phyloP scores from a whole-genome alignment of 1,284 basidiomycete genomes.

The Austropuccinia psidii region DNA sequence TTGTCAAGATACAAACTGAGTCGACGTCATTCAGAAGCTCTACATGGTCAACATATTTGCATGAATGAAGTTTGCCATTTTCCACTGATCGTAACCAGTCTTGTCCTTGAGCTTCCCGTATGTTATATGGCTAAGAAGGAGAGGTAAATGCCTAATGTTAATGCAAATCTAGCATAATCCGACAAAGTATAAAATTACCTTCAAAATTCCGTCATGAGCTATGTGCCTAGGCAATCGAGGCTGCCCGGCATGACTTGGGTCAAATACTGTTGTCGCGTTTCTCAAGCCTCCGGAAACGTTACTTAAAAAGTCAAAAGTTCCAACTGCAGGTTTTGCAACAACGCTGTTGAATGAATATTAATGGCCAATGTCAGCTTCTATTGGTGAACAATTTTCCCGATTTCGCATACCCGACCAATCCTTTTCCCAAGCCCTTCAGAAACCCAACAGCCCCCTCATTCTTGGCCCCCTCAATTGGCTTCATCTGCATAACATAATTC shows the following conservation, averaged over 20 bases:
- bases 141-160: neutral
- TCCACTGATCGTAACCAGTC: slow-evolving; percentile 91
- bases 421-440: slow-evolving; percentile 96
- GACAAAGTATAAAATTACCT: slow-evolving; percentile 61
- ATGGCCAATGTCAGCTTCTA: slow-evolving; percentile 40
- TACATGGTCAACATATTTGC: slow-evolving; percentile 85
- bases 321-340: slow-evolving; percentile 93
- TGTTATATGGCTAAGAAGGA: slow-evolving; percentile 63
- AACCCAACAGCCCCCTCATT: slow-evolving; percentile 89
- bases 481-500: slow-evolving; percentile 55
- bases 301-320: slow-evolving; percentile 89
- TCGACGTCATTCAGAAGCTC: slow-evolving; percentile 67
- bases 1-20: slow-evolving; percentile 73
- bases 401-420: slow-evolving; percentile 70
- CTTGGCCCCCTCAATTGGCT: slow-evolving; percentile 95
- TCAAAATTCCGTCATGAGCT: slow-evolving; percentile 72
- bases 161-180: slow-evolving; percentile 23
- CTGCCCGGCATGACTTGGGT: slow-evolving; percentile 81
- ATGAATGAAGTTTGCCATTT: slow-evolving; percentile 71
- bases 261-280: slow-evolving; percentile 97
- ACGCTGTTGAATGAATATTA: slow-evolving; percentile 54
- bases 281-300: slow-evolving; percentile 76
- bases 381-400: slow-evolving; percentile 33
- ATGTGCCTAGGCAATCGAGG: slow-evolving; percentile 80
- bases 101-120: slow-evolving; percentile 85